phyloP scores from a whole-genome alignment of 805 yeast species.

The Candida michaelii region DNA sequence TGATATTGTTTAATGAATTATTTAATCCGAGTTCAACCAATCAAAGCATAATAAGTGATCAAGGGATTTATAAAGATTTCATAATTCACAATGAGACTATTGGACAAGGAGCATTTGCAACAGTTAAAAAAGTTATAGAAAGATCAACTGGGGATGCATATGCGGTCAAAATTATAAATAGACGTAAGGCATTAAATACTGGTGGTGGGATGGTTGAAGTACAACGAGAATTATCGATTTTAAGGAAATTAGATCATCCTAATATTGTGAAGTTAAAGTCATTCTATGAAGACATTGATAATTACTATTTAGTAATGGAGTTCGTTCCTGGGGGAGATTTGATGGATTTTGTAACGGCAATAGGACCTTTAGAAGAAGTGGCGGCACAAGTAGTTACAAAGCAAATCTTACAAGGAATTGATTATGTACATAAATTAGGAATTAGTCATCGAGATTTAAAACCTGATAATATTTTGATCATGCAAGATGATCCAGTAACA shows the following conservation, averaged over 20 bases:
- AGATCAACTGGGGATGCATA: slow-evolving; percentile 79
- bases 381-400: slow-evolving; percentile 83
- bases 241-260: slow-evolving; percentile 77
- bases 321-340: slow-evolving; percentile 95
- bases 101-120: slow-evolving; percentile 98
- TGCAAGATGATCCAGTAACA: slow-evolving; percentile 84
- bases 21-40: slow-evolving; percentile 33
- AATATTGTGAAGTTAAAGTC: slow-evolving; percentile 81
- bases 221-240: slow-evolving; percentile 78
- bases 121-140: slow-evolving; percentile 88
- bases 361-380: slow-evolving; percentile 89
- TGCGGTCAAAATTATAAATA: slow-evolving; percentile 88
- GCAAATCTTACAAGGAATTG: slow-evolving; percentile 81
- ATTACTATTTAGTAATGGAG: slow-evolving; percentile 91
- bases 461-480: slow-evolving; percentile 92
- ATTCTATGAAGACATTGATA: slow-evolving; percentile 78
- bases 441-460: slow-evolving; percentile 95
- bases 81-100: slow-evolving; percentile 80
- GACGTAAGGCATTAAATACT: slow-evolving; percentile 69
- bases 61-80: slow-evolving; percentile 68
- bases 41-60: slow-evolving; percentile 31
- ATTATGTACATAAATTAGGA: slow-evolving; percentile 84
- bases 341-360: slow-evolving; percentile 94
- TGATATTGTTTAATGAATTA: slow-evolving; percentile 48
- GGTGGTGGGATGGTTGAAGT: slow-evolving; percentile 70